phyloP scores from a whole-genome alignment of 163 green algal species.

The Coccomyxa subellipsoidea region DNA sequence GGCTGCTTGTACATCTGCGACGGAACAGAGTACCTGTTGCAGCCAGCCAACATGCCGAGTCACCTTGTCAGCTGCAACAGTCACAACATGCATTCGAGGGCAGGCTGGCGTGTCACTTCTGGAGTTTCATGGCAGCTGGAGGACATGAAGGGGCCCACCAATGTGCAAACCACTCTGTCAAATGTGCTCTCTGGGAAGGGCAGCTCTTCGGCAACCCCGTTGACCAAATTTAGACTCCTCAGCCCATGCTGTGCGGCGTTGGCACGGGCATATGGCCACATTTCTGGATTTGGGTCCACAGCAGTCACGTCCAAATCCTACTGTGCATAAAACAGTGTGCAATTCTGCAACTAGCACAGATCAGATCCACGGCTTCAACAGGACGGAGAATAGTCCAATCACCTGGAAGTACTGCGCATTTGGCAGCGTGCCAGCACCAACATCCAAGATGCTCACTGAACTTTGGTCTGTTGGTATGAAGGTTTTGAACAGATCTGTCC shows the following conservation, averaged over 20 bases:
- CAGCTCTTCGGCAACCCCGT: constrained; percentile 34
- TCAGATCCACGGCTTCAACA: neutral
- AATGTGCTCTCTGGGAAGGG: constrained; percentile 22
- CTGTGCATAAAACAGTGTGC: neutral
- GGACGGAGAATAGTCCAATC: neutral
- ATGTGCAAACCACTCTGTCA: constrained; percentile 35
- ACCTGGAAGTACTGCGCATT: constrained; percentile 35
- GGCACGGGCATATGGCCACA: constrained; percentile 25
- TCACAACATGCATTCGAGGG: too few species aligned
- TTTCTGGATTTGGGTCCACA: constrained; percentile 43
- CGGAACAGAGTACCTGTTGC: constrained; percentile 59
- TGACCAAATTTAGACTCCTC: constrained; percentile 13
- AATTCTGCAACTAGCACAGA: neutral
- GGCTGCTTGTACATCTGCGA: constrained; percentile 26
- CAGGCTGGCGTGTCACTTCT: too few species aligned
- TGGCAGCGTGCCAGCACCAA: constrained; percentile 39
- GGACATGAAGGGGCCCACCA: constrained; percentile 12
- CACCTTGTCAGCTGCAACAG: too few species aligned
- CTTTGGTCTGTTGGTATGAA: neutral
- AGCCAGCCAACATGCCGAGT: neutral
- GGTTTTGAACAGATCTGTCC: neutral
- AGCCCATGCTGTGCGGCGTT: constrained; percentile 13
- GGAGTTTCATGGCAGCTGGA: neutral
- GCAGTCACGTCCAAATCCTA: constrained; percentile 27
- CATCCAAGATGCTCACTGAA: neutral